Conservation (phyloP, 1,139 yeast species). For the Hyphopichia burtonii region DNA sequence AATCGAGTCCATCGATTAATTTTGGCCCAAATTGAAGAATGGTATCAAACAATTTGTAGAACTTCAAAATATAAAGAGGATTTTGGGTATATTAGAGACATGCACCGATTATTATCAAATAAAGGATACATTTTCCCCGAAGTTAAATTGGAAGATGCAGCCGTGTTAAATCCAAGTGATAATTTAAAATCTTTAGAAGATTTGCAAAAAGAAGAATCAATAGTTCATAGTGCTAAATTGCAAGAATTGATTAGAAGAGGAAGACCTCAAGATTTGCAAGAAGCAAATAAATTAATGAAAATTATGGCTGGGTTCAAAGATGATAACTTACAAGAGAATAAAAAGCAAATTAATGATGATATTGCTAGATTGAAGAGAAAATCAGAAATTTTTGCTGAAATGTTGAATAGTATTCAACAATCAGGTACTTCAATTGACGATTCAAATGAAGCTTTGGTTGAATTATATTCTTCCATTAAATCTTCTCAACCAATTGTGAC, state of each 20-base stretch:
- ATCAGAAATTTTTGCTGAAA: conserved; percentile 86
- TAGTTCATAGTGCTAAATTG: conserved; percentile 91
- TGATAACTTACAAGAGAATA: conserved; percentile 66
- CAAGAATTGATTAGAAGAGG: conserved; percentile 96
- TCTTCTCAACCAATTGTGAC: conserved; percentile 86
- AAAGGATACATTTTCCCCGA: conserved; percentile 94
- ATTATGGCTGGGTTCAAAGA: conserved; percentile 97
- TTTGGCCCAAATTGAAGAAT: conserved; percentile 90
- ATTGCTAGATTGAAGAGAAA: conserved; percentile 82
- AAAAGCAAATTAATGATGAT: conserved; percentile 80
- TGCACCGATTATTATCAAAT: conserved; percentile 85
- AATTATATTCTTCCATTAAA: conserved; percentile 75
- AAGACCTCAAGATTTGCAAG: conserved; percentile 91
- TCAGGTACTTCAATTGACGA: conserved; percentile 49
- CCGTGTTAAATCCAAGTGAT: conserved; percentile 91
- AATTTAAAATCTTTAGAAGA: conserved; percentile 86
- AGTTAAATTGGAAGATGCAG: conserved; percentile 84
- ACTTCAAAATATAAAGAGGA: conserved; percentile 90
- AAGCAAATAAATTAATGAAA: conserved; percentile 95
- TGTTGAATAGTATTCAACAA: conserved; percentile 62
- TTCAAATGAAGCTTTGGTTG: conserved; percentile 70
- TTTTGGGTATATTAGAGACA: conserved; percentile 86
- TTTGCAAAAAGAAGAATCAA: conserved; percentile 85
- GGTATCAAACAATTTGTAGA: conserved; percentile 94
- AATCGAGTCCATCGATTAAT: conserved; percentile 80